Percentiles rank a stretch among this genome's conserved stretches.
Evolutionary conservation across 2,329 filamentous ascomycete species (phyloP).

Genomic region (Emericellopsis atlantica): DNA sequence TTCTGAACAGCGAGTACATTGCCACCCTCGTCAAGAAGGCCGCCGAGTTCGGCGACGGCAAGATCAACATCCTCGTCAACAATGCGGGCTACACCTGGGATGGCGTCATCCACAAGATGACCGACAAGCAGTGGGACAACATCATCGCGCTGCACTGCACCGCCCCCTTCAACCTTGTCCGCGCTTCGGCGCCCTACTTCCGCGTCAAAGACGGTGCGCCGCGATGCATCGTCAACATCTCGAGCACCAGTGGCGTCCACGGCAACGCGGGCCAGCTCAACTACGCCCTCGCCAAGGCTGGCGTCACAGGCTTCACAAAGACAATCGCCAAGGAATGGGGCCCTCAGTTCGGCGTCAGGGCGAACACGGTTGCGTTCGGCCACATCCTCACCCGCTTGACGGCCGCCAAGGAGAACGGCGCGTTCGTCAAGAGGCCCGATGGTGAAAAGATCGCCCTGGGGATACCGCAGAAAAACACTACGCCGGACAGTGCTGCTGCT

Average conservation of each 20-base stretch:
- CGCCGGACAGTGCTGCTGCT: constrained; percentile 15
- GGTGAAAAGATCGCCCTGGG: constrained; percentile 65
- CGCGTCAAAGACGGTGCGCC: constrained; percentile 72
- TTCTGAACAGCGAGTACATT: constrained; percentile 60
- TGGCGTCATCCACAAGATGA: constrained; percentile 85
- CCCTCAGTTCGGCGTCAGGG: constrained; percentile 65
- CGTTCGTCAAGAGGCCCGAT: constrained; percentile 63
- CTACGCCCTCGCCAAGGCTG: constrained; percentile 77
- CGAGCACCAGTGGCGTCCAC: constrained; percentile 67
- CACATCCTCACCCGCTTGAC: constrained; percentile 71
- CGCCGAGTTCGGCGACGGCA: constrained; percentile 70
- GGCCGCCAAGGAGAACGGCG: constrained; percentile 72
- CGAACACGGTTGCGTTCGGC: constrained; percentile 78
- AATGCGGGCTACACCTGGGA: constrained; percentile 93
- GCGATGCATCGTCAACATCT: constrained; percentile 73
- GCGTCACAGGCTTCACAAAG: constrained; percentile 71
- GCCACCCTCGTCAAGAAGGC: constrained; percentile 59
- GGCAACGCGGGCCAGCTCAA: constrained; percentile 89
- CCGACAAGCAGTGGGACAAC: constrained; percentile 83
- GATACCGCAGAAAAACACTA: constrained; percentile 51
- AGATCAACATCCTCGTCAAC: constrained; percentile 86
- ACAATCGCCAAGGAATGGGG: constrained; percentile 92
- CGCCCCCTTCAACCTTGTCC: constrained; percentile 72
- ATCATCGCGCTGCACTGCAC: constrained; percentile 77
- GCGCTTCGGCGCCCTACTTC: constrained; percentile 75